These are phyloP conservation scores for Heterococcus sp. DNA, from an alignment of 108 stramenopile genomes.

Conservation along the genomic window DNA sequence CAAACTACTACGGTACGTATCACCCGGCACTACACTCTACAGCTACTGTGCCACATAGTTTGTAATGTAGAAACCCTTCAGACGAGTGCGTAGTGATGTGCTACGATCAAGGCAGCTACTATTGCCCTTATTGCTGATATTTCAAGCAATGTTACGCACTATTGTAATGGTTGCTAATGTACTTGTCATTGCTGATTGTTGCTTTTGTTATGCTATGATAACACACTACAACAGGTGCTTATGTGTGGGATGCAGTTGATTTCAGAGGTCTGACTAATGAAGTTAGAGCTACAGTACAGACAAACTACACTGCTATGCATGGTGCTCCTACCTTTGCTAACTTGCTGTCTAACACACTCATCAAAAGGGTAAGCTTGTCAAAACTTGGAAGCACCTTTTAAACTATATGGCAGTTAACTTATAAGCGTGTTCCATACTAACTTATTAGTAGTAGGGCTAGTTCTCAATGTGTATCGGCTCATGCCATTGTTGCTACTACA, in stretches of 20 bases:
- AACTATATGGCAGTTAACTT: no score
- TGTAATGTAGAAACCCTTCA: neutral
- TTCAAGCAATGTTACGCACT: neutral
- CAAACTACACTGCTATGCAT: constrained; percentile 34
- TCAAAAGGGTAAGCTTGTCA: no score
- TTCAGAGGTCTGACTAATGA: neutral
- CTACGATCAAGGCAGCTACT: neutral
- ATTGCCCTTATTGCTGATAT: constrained; percentile 5
- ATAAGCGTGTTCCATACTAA: no score
- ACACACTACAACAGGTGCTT: neutral
- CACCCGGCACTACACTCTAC: neutral
- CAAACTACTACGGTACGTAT: neutral
- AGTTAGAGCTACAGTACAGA: neutral
- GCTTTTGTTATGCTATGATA: neutral
- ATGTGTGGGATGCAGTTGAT: neutral
- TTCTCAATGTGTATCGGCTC: no score
- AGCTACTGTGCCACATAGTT: neutral
- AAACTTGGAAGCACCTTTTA: no score
- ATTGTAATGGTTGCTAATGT: neutral
- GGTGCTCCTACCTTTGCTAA: constrained; percentile 21
- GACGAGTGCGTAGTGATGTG: neutral
- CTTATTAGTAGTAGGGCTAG: no score
- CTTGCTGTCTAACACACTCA: constrained; percentile 17
- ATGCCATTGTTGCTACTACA: no score
- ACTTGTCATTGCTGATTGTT: neutral